Conservation (phyloP, 345 rosid genomes). For the Citrus inodora region DNA sequence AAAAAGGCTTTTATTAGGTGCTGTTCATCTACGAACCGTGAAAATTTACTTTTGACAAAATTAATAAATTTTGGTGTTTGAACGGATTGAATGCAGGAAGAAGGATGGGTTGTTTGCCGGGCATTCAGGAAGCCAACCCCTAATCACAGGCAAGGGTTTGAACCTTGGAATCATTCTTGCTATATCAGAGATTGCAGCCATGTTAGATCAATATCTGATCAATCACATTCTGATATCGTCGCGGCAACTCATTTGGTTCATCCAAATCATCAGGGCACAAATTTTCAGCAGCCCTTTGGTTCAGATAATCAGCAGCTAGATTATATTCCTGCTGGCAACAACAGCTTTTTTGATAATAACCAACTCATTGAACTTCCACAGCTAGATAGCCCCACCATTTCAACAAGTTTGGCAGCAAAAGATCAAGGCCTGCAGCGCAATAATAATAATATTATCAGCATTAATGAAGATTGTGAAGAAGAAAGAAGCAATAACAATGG, state of each 20-base stretch:
- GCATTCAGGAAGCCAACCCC: constrained; percentile 87
- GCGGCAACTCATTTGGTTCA: neutral
- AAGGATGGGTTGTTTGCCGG: constrained; percentile 97
- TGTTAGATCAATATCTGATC: constrained; percentile 10
- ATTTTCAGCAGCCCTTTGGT: constrained; percentile 20
- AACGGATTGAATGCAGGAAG: constrained; percentile 54
- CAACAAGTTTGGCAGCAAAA: constrained; percentile 43
- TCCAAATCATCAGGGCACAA: constrained; percentile 12
- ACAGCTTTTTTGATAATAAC: constrained; percentile 27
- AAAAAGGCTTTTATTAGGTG: no score
- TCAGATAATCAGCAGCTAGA: constrained; percentile 12
- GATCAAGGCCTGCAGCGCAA: constrained; percentile 5
- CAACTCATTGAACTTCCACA: constrained; percentile 59
- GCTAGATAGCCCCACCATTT: constrained; percentile 60
- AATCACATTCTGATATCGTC: constrained; percentile 12
- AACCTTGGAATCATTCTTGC: constrained; percentile 61
- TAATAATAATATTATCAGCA: neutral
- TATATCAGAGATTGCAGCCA: constrained; percentile 27
- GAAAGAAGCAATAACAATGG: constrained; percentile 31
- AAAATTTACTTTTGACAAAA: no score
- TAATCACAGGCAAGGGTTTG: constrained; percentile 69
- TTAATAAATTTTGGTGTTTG: neutral
- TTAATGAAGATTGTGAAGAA: constrained; percentile 41
- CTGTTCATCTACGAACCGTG: no score
- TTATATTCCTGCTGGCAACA: constrained; percentile 14